Percentiles rank a stretch among this genome's conserved stretches.
Conservation (phyloP, 257 asterid genomes). For the Ehretia macrophylla region DNA sequence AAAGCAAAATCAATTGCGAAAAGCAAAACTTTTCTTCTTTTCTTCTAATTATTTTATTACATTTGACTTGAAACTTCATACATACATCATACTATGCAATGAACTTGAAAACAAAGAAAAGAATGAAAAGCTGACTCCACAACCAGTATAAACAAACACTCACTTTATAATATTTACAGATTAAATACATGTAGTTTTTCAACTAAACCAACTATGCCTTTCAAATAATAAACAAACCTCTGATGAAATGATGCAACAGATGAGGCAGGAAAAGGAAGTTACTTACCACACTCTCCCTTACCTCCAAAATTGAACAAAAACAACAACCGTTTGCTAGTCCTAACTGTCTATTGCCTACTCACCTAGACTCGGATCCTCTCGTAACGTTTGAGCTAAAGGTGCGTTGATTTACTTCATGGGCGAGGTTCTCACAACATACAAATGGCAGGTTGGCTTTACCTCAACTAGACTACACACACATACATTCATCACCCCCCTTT, state of each 20-base stretch:
- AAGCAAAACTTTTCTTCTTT: constrained; percentile 28
- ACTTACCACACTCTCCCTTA: constrained; percentile 41
- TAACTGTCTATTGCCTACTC: constrained; percentile 32
- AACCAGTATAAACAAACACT: constrained; percentile 21
- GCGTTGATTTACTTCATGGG: no score
- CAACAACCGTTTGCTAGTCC: constrained; percentile 19
- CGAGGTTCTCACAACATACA: constrained; percentile 34
- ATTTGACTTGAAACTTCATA: no score
- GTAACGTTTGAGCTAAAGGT: constrained; percentile 19
- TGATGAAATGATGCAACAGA: constrained; percentile 29
- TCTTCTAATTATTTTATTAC: constrained; percentile 6
- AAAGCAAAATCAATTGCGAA: constrained; percentile 47
- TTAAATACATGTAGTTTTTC: background rate
- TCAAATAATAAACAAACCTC: constrained; percentile 50
- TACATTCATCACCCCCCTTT: constrained; percentile 68
- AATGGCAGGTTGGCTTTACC: constrained; percentile 44
- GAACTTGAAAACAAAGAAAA: constrained; percentile 19
- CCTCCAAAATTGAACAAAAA: constrained; percentile 13
- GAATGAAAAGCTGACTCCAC: constrained; percentile 2
- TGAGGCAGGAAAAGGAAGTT: constrained; percentile 43
- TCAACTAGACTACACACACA: constrained; percentile 71
- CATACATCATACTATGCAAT: constrained; percentile 3
- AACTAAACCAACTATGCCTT: constrained; percentile 35
- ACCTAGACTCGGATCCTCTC: constrained; percentile 30
- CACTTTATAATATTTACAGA: constrained; percentile 28